A percentile compares a stretch with the other conserved stretches of the same genome.
These are phyloP conservation scores for Cyclotella baltica DNA, from an alignment of 108 stramenopile species.

Conservation along the genomic window DNA sequence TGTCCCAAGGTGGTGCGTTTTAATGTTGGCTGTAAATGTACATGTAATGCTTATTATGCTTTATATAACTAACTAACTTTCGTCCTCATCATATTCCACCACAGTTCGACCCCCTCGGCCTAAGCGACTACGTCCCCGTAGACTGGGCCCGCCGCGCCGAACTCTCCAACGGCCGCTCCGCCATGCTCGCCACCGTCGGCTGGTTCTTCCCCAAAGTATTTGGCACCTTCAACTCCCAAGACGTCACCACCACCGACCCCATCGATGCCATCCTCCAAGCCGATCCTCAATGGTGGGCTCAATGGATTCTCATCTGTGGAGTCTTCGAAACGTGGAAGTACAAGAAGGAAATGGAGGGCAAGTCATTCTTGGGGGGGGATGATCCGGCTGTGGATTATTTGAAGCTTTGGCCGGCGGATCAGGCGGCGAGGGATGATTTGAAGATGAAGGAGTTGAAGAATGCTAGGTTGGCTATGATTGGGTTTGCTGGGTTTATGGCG, in stretches of 20 bases:
- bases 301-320: constrained; percentile 90
- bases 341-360: constrained; percentile 80
- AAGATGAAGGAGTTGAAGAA: constrained; percentile 95
- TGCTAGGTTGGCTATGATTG: constrained; percentile 94
- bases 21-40: neutral
- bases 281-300: constrained; percentile 94
- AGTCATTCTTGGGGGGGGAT: constrained; percentile 81
- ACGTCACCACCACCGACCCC: constrained; percentile 89
- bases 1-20: constrained; percentile 62
- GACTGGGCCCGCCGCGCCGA: constrained; percentile 89
- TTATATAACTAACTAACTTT: neutral
- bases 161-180: constrained; percentile 91
- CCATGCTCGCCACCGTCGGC: constrained; percentile 88
- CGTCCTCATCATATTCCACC: neutral
- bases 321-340: constrained; percentile 87
- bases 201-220: constrained; percentile 82
- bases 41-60: neutral
- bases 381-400: constrained; percentile 90
- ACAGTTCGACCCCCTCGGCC: constrained; percentile 86
- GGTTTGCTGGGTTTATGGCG: constrained; percentile 84
- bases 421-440: constrained; percentile 69
- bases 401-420: constrained; percentile 70
- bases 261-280: constrained; percentile 87
- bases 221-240: constrained; percentile 74
- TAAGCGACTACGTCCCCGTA: constrained; percentile 82